Base-by-base conservation (phyloP, 169 alveolate species). In the Hammondia hammondi region DNA sequence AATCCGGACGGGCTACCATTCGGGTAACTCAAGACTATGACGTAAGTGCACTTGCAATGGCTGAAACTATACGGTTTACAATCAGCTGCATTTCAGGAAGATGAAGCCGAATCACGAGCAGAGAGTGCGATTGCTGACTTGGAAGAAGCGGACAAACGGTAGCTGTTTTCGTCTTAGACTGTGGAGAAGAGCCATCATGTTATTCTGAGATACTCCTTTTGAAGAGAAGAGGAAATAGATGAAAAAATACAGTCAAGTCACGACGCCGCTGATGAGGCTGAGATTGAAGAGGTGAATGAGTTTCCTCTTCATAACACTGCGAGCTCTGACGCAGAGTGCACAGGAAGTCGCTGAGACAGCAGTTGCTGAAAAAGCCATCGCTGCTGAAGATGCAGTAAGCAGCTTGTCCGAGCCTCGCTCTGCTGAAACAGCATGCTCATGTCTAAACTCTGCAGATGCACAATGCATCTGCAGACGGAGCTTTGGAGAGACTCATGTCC, bases 281-380 rank as follows among this genome's bases (percentile, higher is more conserved):
- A 93, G 67, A 72, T 93, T 24, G 93, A 89, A 56, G 95, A 93
- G 72, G 95, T 93, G 67, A 71, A 85, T 4, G 1, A 9, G 35
- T n/a, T 45, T 9, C 27, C 35, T 29, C 27, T 17, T n/a, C 21
- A 29, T 56, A 35, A 7, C 3, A 35, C 1, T 92, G 52, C 67
- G 45, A n/a, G 81, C 32, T 29, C 52, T 45, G 10, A 67, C 24
- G 88, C 32, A 57, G 72, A 35, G 17, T 1, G 29, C 14, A 39
- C 57, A 93, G 95, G 95, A 93, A 39, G 90, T 56, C 32, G 95
- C 92, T n/a, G 95, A 93, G 90, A 92, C 90, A 29, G 91, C 70
- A 2, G 91, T 93, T 35, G 95, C 95, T 4, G 82, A 93, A 81
- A 87, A 67, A 71, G 95, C 92, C n/a, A 56, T 93, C 10, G 95